phyloP scores from a whole-genome alignment of 352 stramenopile species.

The Phytopythium ostracodes region DNA sequence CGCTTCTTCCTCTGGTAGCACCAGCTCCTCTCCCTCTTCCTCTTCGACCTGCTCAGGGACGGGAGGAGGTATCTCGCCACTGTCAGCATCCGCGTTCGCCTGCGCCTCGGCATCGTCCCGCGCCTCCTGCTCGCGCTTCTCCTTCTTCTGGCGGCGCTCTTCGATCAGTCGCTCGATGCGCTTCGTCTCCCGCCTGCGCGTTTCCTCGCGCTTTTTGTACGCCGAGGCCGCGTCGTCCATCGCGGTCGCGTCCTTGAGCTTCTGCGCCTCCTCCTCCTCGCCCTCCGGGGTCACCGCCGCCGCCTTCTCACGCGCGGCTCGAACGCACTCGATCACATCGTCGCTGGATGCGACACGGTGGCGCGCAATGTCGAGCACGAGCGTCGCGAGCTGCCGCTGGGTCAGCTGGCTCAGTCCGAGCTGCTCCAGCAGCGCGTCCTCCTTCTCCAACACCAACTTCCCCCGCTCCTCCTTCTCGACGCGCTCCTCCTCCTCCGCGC shows the following conservation, averaged over 20 bases:
- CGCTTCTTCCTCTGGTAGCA: constrained; percentile 45
- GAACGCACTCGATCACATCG: constrained; percentile 51
- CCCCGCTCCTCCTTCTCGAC: constrained; percentile 50
- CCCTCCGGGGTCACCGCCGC: constrained; percentile 1
- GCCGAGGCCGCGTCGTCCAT: constrained; percentile 52
- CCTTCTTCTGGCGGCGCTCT: constrained; percentile 34
- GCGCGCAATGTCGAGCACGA: constrained; percentile 59
- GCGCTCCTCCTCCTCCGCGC: constrained; percentile 34
- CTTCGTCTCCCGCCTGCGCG: constrained; percentile 40
- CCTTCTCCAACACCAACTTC: constrained; percentile 31
- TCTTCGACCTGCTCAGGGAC: constrained; percentile 9
- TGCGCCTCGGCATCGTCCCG: constrained; percentile 18
- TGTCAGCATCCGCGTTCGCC: constrained; percentile 10
- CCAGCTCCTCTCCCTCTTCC: constrained; percentile 37
- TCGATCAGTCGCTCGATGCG: constrained; percentile 55
- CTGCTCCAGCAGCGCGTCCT: constrained; percentile 40
- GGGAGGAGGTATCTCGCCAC: constrained; percentile 12
- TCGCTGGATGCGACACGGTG: constrained; percentile 37
- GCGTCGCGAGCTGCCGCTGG: constrained; percentile 46
- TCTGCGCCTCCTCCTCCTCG: constrained; percentile 21
- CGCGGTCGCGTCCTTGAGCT: constrained; percentile 20
- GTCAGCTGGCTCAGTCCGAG: constrained; percentile 60
- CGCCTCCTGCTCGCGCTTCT: constrained; percentile 21
- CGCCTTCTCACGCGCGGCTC: constrained; percentile 32
- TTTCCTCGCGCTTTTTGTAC: constrained; percentile 47